Evolutionary conservation across 495 filamentous ascomycete genomes (phyloP), one percentile per base, ranked within the genome.

Genomic region (Aspergillus heteromorphus): DNA sequence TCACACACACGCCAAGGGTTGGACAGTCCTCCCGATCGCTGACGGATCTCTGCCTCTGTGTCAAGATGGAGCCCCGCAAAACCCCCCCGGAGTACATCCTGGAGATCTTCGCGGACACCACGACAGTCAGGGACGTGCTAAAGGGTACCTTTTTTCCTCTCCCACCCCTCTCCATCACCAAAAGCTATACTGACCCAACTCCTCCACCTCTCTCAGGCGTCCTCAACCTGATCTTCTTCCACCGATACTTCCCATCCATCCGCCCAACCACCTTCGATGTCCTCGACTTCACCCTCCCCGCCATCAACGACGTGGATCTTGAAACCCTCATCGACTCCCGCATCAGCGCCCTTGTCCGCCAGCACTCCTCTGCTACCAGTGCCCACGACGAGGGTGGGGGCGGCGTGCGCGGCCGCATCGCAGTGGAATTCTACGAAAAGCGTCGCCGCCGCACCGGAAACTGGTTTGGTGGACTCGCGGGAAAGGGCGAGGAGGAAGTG

Each of bases 141-240:
- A 89, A 92, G 82, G 92, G 93, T 96, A 53, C 53, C 48, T 30
- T 31, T 53, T 47, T 36, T 21, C 34, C 31, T 10, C 40, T 6
- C 6, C 27, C 18, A 48, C 1, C 11, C 40, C 11, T 6, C 20
- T 31, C 17, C 16, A 0, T 4, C n/a, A 25, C 34, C 21, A 45
- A 41, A 29, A 19, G 18, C 41, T 14, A 45, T 17, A 9, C 10
- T 19, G 2, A n/a, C 2, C 17, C 38, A 21, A 13, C 20, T 13
- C 20, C 30, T 40, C 6, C n/a, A 3, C 18, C 9, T 34, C 20
- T 19, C 51, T 7, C 56, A 97, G 92, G 87, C 55, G 87, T 97
- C 63, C 85, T 97, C 48, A 91, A 96, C 69, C 93, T 92, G 38
- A 96, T 98, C 66, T 98, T 97, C 85, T 98, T 98, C 78, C 91